These are phyloP conservation scores for Coemansia sp. DNA, from an alignment of 192 early-diverging fungal species.

Conservation along the genomic window DNA sequence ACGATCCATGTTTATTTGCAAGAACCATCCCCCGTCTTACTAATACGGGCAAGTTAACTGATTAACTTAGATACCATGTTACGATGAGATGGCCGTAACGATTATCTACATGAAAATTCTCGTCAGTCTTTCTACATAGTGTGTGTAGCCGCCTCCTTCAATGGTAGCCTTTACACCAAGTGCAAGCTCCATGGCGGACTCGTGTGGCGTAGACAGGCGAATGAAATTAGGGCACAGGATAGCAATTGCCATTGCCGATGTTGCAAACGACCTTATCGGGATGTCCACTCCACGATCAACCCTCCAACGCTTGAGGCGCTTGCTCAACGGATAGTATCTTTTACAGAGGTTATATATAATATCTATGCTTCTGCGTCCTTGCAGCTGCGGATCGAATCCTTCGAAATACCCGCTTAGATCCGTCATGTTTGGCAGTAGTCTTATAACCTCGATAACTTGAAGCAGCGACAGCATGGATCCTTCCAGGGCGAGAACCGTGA, in stretches of 20 bases:
- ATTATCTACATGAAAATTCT: background rate
- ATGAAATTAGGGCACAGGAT: background rate
- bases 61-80: no score
- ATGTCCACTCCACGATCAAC: background rate
- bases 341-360: background rate
- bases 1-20: no score
- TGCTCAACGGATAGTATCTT: background rate
- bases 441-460: background rate
- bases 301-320: background rate
- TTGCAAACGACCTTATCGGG: background rate
- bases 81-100: no score
- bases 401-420: background rate
- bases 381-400: background rate
- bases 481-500: background rate
- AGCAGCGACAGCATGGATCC: background rate
- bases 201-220: background rate
- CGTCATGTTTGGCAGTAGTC: background rate
- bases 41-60: no score
- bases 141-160: background rate
- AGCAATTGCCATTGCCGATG: background rate
- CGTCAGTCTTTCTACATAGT: background rate
- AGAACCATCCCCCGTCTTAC: background rate
- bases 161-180: background rate
- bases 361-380: background rate
- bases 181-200: background rate